Base-by-base conservation (phyloP, 78 protist genomes). In the Tieghemostelium lacteum region DNA sequence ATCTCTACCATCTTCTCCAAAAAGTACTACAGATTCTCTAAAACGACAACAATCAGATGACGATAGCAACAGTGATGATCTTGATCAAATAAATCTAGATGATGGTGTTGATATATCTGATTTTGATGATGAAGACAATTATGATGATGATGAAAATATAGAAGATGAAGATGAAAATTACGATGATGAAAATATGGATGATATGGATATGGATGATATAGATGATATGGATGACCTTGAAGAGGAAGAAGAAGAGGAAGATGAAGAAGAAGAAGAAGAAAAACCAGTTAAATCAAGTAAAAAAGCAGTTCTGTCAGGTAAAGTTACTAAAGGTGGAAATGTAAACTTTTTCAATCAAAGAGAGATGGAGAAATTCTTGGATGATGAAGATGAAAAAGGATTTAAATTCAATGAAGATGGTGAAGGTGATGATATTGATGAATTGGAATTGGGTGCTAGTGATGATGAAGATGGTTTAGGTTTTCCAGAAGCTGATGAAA, bases 351-450 rank as follows among this genome's bases (percentile, higher is more conserved):
- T 73, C 45, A 63, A 88, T 42, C 65, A 65, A n/a, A 58, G 78
- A 31, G 89, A 45, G 37, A 87, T 73, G 75, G 88, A 89, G 50
- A 55, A 75, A 57, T 61, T 45, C 31, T 88, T 75, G n/a, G 87
- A 92, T 63, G 80, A 70, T 39, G 92, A 61, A 20, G 93, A 65
- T 39, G 95, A 88, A 24, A 58, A 40, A n/a, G 92, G 36, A 37
- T 66, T 36, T 26, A 88, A 86, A 26, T 45, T 42, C 29, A 72
- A 63, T 17, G 94, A 54, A 45, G 93, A 75, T 36, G 92, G 45
- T 20, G 86, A 71, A 1, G 67, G 37, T 39, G 92, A 55, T 0
- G 85, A 78, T n/a, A 86, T 65, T 2, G 95, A 73, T 6, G 70
- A 75, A 3, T 71, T 42, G 4, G 89, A 73, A 39, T 50, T 42